These are phyloP conservation scores for Xylariaceae sp. DNA, from an alignment of 2,329 filamentous ascomycete species.

Conservation along the genomic window DNA sequence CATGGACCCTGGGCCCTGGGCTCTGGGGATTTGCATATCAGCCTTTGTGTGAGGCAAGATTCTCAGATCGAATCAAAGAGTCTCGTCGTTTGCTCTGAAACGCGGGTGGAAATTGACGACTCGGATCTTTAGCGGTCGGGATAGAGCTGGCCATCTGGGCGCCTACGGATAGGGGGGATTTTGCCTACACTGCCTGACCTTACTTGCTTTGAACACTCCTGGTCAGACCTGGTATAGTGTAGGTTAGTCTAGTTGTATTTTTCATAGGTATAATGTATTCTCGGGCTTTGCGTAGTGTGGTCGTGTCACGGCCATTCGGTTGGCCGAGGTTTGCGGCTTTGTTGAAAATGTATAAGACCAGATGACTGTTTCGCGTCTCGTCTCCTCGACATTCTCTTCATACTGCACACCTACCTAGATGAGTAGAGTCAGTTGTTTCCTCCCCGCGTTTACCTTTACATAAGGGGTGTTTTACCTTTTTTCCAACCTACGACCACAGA, in stretches of 20 bases:
- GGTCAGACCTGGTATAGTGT: too few species aligned
- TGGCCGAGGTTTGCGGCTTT: background rate
- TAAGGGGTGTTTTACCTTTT: background rate
- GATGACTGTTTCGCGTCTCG: background rate
- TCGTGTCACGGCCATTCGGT: background rate
- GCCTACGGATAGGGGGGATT: background rate
- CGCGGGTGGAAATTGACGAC: background rate
- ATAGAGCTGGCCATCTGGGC: background rate
- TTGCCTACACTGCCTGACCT: background rate
- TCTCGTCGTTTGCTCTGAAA: background rate
- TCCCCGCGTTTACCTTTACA: background rate
- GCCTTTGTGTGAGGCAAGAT: background rate
- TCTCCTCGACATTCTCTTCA: background rate
- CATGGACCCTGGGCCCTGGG: background rate
- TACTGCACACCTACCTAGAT: background rate
- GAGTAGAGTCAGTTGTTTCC: background rate
- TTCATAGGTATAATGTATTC: too few species aligned
- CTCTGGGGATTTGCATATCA: background rate
- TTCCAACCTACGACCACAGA: background rate
- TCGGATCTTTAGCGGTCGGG: background rate
- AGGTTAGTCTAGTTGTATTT: too few species aligned
- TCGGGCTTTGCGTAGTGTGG: background rate
- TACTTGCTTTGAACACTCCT: background rate
- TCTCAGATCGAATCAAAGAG: background rate
- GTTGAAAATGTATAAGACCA: background rate